Percentiles rank a stretch among this genome's conserved stretches.
phyloP scores from a whole-genome alignment of 2,329 filamentous ascomycete species.

The Tolypocladium endophyticum region DNA sequence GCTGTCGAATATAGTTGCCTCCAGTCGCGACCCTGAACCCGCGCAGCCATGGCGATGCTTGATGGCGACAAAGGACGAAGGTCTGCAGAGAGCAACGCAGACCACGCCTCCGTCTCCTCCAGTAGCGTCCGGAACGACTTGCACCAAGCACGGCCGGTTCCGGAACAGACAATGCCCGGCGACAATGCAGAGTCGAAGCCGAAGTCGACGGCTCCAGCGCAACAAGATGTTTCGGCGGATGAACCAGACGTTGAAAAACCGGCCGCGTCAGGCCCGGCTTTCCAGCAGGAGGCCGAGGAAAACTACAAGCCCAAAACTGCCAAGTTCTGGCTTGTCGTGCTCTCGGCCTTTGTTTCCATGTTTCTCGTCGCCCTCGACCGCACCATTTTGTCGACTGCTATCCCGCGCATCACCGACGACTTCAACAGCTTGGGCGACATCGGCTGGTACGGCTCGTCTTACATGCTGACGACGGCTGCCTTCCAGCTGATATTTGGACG shows the following conservation, averaged over 20 bases:
- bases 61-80: background rate
- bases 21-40: background rate
- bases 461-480: conserved; percentile 49
- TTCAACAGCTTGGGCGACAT: conserved; percentile 49
- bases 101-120: background rate
- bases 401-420: conserved; percentile 44
- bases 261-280: conserved; percentile 5
- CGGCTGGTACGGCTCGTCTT: conserved; percentile 53
- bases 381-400: conserved; percentile 46
- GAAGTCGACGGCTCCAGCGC: background rate
- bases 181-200: background rate
- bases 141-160: background rate
- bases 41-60: background rate
- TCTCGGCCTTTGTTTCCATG: conserved; percentile 43
- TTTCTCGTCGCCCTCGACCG: conserved; percentile 48
- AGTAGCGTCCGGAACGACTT: background rate
- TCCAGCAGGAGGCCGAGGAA: conserved; percentile 20
- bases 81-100: background rate
- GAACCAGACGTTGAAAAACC: conserved; percentile 10
- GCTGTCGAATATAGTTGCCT: background rate
- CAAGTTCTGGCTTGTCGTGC: conserved; percentile 44
- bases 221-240: background rate
- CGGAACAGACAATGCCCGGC: background rate
- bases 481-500: conserved; percentile 41
- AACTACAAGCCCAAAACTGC: conserved; percentile 41